These are phyloP conservation scores for Keithomyces neogunnii DNA, from an alignment of 2,329 filamentous ascomycete species.

Conservation along the genomic window DNA sequence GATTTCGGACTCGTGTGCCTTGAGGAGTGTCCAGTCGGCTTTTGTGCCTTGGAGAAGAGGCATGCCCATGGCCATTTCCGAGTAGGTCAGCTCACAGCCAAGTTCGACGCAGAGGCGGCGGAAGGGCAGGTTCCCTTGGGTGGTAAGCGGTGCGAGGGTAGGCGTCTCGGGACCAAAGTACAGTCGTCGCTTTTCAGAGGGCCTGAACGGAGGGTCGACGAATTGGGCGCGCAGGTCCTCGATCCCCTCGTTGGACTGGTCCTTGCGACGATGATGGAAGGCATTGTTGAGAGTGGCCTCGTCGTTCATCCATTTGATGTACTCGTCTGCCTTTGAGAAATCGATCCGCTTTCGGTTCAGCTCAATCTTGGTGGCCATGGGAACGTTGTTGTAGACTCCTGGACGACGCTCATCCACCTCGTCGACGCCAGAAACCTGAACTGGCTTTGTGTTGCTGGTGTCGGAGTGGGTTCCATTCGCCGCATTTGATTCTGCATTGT, in stretches of 20 bases:
- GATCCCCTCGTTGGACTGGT: conserved; percentile 34
- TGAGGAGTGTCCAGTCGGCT: conserved; percentile 90
- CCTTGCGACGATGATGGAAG: conserved; percentile 31
- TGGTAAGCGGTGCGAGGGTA: conserved; percentile 87
- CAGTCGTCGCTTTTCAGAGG: conserved; percentile 86
- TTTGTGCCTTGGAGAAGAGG: conserved; percentile 85
- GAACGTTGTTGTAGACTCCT: conserved; percentile 69
- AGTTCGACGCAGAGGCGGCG: conserved; percentile 81
- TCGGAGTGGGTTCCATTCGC: conserved; percentile 1
- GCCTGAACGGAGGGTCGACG: conserved; percentile 76
- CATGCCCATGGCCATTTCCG: conserved; percentile 93
- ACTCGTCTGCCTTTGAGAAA: conserved; percentile 66
- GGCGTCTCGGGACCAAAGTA: conserved; percentile 95
- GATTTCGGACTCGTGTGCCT: conserved; percentile 79
- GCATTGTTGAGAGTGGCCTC: conserved; percentile 36
- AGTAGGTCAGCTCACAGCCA: conserved; percentile 90
- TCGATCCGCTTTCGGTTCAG: conserved; percentile 64
- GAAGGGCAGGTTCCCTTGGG: conserved; percentile 93
- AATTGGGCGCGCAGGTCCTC: conserved; percentile 73
- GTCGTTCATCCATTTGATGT: conserved; percentile 68
- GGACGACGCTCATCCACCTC: conserved; percentile 40
- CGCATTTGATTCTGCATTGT: conserved; percentile 7
- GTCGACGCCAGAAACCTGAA: conserved; percentile 18
- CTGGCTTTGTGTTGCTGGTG: not conserved
- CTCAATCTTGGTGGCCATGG: conserved; percentile 60